Conservation (phyloP, 179 eudicot genomes). For the Beta corolliflora region DNA sequence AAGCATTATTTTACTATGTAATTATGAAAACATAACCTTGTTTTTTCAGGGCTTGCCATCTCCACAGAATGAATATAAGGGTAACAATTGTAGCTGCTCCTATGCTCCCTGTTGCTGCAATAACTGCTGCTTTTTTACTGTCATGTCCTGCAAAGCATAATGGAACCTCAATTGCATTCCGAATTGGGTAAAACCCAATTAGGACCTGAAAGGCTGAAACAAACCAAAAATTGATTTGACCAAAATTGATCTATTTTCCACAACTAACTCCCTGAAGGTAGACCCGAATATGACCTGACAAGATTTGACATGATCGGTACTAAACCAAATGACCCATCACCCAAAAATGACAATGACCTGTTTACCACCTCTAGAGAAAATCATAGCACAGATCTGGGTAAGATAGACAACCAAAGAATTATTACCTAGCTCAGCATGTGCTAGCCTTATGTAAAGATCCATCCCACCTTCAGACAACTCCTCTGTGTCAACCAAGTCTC, state of each 20-base stretch:
- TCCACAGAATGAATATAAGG: constrained; percentile 10
- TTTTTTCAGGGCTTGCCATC: not conserved
- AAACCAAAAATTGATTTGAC: no score
- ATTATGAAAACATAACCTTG: constrained; percentile 5
- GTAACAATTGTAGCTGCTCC: not conserved
- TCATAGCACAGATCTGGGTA: not conserved
- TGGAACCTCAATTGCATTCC: no score
- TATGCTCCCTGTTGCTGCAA: not conserved
- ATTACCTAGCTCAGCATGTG: constrained; percentile 10
- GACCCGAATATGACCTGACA: no score
- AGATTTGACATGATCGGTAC: no score
- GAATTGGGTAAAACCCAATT: no score
- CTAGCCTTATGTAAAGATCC: constrained; percentile 11
- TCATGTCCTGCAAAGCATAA: not conserved
- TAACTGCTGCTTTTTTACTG: not conserved
- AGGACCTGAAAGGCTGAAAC: no score
- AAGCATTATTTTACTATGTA: not conserved
- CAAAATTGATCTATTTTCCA: no score
- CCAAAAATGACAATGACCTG: not conserved
- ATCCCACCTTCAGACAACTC: not conserved
- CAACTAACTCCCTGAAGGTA: no score
- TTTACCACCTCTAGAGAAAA: not conserved
- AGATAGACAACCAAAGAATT: not conserved
- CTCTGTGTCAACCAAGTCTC: constrained; percentile 10
- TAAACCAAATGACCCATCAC: not conserved